Conservation (phyloP, 73 alveolate genomes). For the Paramecium primaurelia region DNA sequence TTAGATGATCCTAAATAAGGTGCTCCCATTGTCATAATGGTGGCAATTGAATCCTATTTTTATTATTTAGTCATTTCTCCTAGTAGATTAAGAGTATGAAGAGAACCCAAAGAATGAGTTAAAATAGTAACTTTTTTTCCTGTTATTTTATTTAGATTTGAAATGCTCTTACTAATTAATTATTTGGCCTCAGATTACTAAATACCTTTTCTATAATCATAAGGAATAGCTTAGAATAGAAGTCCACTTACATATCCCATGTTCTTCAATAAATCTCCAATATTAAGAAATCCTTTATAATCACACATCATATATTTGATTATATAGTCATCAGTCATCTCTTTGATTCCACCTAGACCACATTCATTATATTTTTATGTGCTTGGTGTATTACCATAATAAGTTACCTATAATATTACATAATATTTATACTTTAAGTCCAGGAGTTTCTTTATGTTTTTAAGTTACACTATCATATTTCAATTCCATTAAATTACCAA, state of each 20-base stretch:
- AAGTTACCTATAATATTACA: not conserved
- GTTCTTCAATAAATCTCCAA: conserved; percentile 1
- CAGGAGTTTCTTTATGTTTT: not conserved
- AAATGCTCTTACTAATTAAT: not conserved
- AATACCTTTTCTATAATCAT: conserved; percentile 45
- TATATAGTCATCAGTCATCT: conserved; percentile 11
- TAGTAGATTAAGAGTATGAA: conserved; percentile 27
- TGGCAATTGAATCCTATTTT: not conserved
- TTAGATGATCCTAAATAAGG: conserved; percentile 58
- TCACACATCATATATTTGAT: conserved; percentile 36
- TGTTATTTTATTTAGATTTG: conserved; percentile 11
- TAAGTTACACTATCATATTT: not conserved
- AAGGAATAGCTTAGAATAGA: conserved; percentile 40
- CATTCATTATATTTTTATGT: conserved; percentile 23
- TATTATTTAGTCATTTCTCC: not conserved
- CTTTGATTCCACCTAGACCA: conserved; percentile 10
- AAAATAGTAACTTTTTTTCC: conserved; percentile 38
- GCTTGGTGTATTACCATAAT: conserved; percentile 37
- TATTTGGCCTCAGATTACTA: not conserved
- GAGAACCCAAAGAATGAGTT: conserved; percentile 47
- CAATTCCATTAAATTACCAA: conserved; percentile 48
- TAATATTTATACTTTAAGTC: not conserved
- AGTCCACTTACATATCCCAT: conserved; percentile 54
- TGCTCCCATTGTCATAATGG: conserved; percentile 46
- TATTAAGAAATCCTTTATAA: conserved; percentile 23